These are phyloP conservation scores for Aureobasidium sp. DNA, from an alignment of 2,329 filamentous ascomycete genomes.

Conservation along the genomic window DNA sequence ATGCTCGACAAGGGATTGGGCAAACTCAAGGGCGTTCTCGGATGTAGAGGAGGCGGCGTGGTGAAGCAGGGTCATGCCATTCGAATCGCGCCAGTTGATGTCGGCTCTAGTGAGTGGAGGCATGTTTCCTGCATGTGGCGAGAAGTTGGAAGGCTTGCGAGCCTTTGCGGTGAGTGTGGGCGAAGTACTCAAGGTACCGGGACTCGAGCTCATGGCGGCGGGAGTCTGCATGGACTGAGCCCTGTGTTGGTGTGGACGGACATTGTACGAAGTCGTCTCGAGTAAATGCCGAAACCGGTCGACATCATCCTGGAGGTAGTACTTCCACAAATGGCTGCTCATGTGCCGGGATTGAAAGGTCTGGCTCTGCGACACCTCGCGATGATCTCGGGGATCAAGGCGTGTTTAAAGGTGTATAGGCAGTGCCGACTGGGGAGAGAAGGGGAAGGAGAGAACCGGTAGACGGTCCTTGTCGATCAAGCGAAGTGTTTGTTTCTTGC, in stretches of 20 bases:
- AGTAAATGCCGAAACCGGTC: constrained; percentile 86
- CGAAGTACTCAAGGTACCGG: constrained; percentile 39
- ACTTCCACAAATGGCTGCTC: constrained; percentile 96
- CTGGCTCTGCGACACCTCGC: constrained; percentile 64
- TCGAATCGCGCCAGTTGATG: constrained; percentile 75
- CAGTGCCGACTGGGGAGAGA: constrained; percentile 38
- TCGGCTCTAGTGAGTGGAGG: constrained; percentile 52
- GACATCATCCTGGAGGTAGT: constrained; percentile 95
- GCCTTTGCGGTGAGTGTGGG: constrained; percentile 33
- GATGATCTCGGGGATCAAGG: constrained; percentile 83
- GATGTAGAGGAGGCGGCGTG: constrained; percentile 71
- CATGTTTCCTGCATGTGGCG: constrained; percentile 34
- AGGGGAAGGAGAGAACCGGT: neutral
- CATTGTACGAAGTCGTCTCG: constrained; percentile 57
- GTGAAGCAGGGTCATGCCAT: constrained; percentile 75
- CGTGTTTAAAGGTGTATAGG: constrained; percentile 72
- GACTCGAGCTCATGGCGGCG: constrained; percentile 32
- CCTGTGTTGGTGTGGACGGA: constrained; percentile 27
- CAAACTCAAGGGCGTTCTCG: constrained; percentile 63
- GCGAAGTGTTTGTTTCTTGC: neutral
- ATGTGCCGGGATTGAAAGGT: constrained; percentile 52
- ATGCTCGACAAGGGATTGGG: constrained; percentile 70
- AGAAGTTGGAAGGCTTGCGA: constrained; percentile 22
- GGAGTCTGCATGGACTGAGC: constrained; percentile 19
- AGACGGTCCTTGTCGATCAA: neutral